Conservation (phyloP, 2,329 filamentous ascomycete genomes). For the Elsinoe australis region DNA sequence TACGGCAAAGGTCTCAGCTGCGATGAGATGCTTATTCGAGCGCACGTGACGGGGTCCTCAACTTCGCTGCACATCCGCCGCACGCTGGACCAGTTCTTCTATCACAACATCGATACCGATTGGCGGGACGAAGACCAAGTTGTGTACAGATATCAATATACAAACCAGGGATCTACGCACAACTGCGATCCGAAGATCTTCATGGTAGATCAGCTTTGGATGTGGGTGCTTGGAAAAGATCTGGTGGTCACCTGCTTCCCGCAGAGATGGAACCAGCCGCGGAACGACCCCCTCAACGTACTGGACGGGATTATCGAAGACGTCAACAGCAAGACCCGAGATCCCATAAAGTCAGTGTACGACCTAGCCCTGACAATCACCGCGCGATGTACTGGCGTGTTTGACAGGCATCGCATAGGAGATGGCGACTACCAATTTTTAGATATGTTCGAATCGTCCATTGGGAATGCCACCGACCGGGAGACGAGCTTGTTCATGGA, state of each 20-base stretch:
- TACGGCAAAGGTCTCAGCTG: background rate
- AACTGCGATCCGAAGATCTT: slow-evolving; percentile 49
- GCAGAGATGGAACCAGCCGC: slow-evolving; percentile 52
- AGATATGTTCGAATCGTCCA: slow-evolving; percentile 60
- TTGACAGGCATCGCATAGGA: slow-evolving; percentile 40
- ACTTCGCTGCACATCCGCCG: slow-evolving; percentile 51
- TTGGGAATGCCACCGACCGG: slow-evolving; percentile 43
- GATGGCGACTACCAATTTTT: slow-evolving; percentile 54
- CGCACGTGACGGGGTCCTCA: slow-evolving; percentile 41
- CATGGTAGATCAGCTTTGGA: slow-evolving; percentile 64
- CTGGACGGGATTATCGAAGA: slow-evolving; percentile 57
- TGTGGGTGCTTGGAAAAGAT: slow-evolving; percentile 53
- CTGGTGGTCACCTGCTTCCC: slow-evolving; percentile 55
- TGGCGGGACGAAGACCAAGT: slow-evolving; percentile 56
- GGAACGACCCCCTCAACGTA: slow-evolving; percentile 56
- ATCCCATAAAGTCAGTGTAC: slow-evolving; percentile 53
- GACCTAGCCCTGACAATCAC: slow-evolving; percentile 57
- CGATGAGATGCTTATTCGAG: slow-evolving; percentile 43
- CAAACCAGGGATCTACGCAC: slow-evolving; percentile 24
- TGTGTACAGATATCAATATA: slow-evolving; percentile 52
- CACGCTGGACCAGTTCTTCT: slow-evolving; percentile 60
- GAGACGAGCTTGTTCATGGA: slow-evolving; percentile 46
- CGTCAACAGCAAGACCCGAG: slow-evolving; percentile 56
- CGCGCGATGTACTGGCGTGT: slow-evolving; percentile 52
- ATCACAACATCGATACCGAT: slow-evolving; percentile 56